Evolutionary conservation across 768 basidiomycete species (phyloP).

Genomic region (Hortiboletus campestris): DNA sequence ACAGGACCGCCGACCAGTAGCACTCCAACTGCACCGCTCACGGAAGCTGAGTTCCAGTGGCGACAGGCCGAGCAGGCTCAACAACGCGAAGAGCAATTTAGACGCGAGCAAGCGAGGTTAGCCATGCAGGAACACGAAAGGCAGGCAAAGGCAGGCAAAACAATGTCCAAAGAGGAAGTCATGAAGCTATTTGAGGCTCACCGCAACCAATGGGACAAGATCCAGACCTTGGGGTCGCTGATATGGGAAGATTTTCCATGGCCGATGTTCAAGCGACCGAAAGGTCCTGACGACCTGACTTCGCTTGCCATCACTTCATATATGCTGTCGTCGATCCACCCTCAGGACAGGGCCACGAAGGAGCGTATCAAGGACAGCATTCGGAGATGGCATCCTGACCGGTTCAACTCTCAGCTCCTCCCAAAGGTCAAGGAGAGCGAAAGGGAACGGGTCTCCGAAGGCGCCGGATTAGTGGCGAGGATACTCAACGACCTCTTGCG

Average conservation of each 20-base stretch:
- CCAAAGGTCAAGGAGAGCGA: slow-evolving; percentile 62
- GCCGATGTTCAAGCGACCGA: slow-evolving; percentile 63
- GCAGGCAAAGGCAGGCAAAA: slow-evolving; percentile 40
- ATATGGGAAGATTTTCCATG: slow-evolving; percentile 72
- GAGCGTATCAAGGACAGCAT: slow-evolving; percentile 77
- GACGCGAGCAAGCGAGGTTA: slow-evolving; percentile 60
- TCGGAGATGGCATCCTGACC: slow-evolving; percentile 79
- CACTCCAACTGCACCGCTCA: slow-evolving; percentile 21
- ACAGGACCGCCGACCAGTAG: slow-evolving; percentile 15
- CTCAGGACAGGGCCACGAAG: slow-evolving; percentile 52
- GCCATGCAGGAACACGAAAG: slow-evolving; percentile 52
- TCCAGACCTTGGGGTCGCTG: slow-evolving; percentile 41
- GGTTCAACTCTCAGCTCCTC: slow-evolving; percentile 70
- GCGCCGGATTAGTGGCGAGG: slow-evolving; percentile 70
- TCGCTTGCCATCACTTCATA: slow-evolving; percentile 56
- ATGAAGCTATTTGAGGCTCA: slow-evolving; percentile 56
- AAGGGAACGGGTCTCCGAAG: slow-evolving; percentile 64
- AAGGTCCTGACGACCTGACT: slow-evolving; percentile 59
- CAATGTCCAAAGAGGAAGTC: slow-evolving; percentile 57
- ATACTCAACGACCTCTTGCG: slow-evolving; percentile 70
- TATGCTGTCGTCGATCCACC: slow-evolving; percentile 55
- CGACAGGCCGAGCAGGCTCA: slow-evolving; percentile 62
- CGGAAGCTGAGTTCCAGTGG: slow-evolving; percentile 59
- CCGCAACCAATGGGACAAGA: slow-evolving; percentile 57
- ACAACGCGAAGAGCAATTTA: slow-evolving; percentile 68